Evolutionary conservation across 2,329 filamentous ascomycete genomes (phyloP).

Genomic region (Monilinia fructigena): DNA sequence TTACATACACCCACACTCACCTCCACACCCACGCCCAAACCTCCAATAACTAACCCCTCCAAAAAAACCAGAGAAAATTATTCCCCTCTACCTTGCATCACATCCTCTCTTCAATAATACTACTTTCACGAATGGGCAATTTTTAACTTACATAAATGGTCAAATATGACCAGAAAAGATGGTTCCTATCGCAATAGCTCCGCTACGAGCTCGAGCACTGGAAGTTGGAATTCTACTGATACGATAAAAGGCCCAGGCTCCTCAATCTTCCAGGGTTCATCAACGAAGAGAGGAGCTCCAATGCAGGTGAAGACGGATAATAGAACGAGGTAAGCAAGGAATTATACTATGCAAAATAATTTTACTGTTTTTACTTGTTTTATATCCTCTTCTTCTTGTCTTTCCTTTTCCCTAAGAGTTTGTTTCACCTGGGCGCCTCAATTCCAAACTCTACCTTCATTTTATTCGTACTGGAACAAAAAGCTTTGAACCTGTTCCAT

Average conservation of each 20-base stretch:
- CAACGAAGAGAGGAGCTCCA: slow-evolving; percentile 39
- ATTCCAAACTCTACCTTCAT: background rate
- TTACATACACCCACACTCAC: background rate
- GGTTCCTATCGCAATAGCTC: slow-evolving; percentile 60
- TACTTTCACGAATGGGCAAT: slow-evolving; percentile 32
- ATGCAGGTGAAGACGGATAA: slow-evolving; percentile 58
- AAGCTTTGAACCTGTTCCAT: slow-evolving; percentile 37
- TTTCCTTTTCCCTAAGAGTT: slow-evolving; percentile 12
- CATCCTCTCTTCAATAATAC: background rate
- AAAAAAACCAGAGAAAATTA: slow-evolving; percentile 6
- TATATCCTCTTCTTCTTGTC: slow-evolving; percentile 31
- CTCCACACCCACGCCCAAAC: background rate
- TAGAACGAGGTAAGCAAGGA: slow-evolving; percentile 42
- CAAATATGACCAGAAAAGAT: slow-evolving; percentile 66
- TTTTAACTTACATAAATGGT: slow-evolving; percentile 35
- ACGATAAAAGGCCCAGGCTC: slow-evolving; percentile 52
- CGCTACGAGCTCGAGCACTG: slow-evolving; percentile 62
- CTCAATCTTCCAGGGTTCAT: slow-evolving; percentile 36
- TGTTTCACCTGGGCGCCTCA: slow-evolving; percentile 6
- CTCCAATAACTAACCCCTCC: slow-evolving; percentile 9
- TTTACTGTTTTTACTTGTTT: slow-evolving; percentile 18
- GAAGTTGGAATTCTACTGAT: slow-evolving; percentile 65
- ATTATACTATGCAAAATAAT: background rate
- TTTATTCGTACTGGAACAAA: slow-evolving; percentile 21
- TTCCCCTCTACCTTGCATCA: slow-evolving; percentile 10